Conservation (phyloP, 441 rosid genomes). For the Brassica balearica region DNA sequence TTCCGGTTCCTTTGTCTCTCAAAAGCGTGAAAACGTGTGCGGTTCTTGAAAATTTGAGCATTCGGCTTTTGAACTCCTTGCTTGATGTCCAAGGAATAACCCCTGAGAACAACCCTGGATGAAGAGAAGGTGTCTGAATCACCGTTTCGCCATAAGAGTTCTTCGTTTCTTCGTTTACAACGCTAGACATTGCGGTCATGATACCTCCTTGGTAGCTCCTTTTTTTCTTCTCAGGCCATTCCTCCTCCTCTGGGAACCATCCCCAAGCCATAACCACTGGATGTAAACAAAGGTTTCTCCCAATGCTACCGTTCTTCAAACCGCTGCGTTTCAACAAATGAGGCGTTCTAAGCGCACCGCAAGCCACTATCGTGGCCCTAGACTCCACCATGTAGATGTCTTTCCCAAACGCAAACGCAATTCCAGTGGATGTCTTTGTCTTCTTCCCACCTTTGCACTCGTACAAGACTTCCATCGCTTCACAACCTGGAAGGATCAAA, state of each 20-base stretch:
- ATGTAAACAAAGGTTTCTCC: conserved; percentile 74
- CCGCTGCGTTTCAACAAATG: conserved; percentile 63
- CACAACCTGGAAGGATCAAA: conserved; percentile 73
- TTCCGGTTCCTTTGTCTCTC: conserved; percentile 79
- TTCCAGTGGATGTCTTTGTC: conserved; percentile 53
- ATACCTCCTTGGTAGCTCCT: conserved; percentile 85
- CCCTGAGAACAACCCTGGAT: conserved; percentile 79
- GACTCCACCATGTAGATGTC: conserved; percentile 61
- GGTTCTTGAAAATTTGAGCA: conserved; percentile 71
- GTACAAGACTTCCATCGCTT: conserved; percentile 61
- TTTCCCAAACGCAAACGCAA: conserved; percentile 62
- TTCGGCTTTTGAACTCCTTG: conserved; percentile 59
- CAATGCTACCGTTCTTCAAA: conserved; percentile 67
- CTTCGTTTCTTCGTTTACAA: conserved; percentile 46
- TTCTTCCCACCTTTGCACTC: conserved; percentile 41
- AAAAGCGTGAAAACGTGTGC: conserved; percentile 70
- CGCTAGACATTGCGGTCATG: conserved; percentile 82
- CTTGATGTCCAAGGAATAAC: conserved; percentile 81
- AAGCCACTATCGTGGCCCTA: conserved; percentile 65
- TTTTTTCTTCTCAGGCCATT: conserved; percentile 57
- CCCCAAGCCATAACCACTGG: conserved; percentile 95
- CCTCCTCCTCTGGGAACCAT: conserved; percentile 52
- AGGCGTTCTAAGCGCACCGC: conserved; percentile 83
- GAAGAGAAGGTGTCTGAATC: conserved; percentile 79
- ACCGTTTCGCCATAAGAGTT: conserved; percentile 70